A percentile compares a stretch with the other conserved stretches of the same genome.
These are phyloP conservation scores for Saccharata proteae DNA, from an alignment of 2,329 filamentous ascomycete genomes.

Conservation along the genomic window DNA sequence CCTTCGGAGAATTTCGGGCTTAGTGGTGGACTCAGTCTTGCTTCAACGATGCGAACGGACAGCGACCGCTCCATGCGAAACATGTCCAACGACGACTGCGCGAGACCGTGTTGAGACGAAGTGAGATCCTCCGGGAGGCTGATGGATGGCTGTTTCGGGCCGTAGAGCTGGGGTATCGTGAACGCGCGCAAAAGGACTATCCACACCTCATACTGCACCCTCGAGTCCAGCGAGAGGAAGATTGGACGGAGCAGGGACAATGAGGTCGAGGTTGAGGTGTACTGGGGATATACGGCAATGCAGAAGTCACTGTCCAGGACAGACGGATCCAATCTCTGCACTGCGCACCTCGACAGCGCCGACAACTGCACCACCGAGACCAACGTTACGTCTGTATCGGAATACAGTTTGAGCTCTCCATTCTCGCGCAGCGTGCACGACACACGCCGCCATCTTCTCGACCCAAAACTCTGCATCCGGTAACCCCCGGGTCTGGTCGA, in stretches of 20 bases:
- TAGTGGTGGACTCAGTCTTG: conserved; percentile 37
- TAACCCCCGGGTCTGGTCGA: conserved; percentile 23
- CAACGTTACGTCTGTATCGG: conserved; percentile 69
- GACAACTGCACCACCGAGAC: conserved; percentile 77
- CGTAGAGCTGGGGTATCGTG: conserved; percentile 83
- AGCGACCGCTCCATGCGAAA: conserved; percentile 54
- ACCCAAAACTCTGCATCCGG: conserved; percentile 44
- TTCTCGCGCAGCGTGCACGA: conserved; percentile 93
- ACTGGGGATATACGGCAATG: conserved; percentile 90
- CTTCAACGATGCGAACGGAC: conserved; percentile 49
- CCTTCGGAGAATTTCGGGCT: conserved; percentile 20
- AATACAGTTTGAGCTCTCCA: conserved; percentile 82
- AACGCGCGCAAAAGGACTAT: conserved; percentile 85
- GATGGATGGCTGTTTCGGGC: conserved; percentile 42
- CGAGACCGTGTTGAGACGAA: conserved; percentile 21
- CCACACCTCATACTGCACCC: conserved; percentile 94
- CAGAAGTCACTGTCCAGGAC: conserved; percentile 89
- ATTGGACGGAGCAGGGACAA: conserved; percentile 75
- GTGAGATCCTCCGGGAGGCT: conserved; percentile 26
- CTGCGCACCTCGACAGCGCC: conserved; percentile 76
- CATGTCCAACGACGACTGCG: conserved; percentile 40
- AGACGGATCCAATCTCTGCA: conserved; percentile 81
- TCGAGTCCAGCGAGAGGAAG: conserved; percentile 75
- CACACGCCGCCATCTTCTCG: conserved; percentile 69
- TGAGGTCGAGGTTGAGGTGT: conserved; percentile 61